Evolutionary conservation across 768 basidiomycete species (phyloP).

Genomic region (Phlebiopsis gigantea): DNA sequence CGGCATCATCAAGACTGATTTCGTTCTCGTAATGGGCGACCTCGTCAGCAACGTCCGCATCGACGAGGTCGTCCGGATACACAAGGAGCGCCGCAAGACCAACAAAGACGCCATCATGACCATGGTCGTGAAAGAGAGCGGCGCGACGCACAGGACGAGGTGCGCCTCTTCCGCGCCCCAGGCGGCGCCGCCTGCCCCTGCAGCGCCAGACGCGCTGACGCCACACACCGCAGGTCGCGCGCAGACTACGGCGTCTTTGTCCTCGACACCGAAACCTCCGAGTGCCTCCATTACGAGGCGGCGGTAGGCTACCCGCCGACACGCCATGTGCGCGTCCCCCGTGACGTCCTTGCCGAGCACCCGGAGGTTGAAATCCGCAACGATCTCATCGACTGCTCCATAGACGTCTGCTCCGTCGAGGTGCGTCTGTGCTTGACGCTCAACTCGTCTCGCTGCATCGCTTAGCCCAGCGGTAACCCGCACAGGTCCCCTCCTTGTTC

Average conservation of each 20-base stretch:
- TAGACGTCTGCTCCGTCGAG: conserved; percentile 93
- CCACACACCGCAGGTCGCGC: conserved; percentile 42
- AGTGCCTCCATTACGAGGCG: conserved; percentile 84
- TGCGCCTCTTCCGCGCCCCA: conserved; percentile 27
- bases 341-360: conserved; percentile 66
- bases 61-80: conserved; percentile 81
- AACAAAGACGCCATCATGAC: conserved; percentile 97
- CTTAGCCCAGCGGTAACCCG: background rate
- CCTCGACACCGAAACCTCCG: conserved; percentile 66
- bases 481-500: conserved; percentile 88
- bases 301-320: conserved; percentile 65
- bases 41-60: conserved; percentile 91
- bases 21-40: conserved; percentile 87
- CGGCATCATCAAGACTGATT: conserved; percentile 85
- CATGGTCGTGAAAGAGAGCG: conserved; percentile 84
- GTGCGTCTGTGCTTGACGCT: conserved; percentile 31
- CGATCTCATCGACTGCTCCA: conserved; percentile 83
- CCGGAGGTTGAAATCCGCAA: conserved; percentile 83
- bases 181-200: background rate
- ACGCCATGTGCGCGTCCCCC: conserved; percentile 60
- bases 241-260: conserved; percentile 78
- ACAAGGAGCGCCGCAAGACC: conserved; percentile 79
- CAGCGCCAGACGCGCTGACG: conserved; percentile 2
- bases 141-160: conserved; percentile 69
- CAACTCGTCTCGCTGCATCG: background rate